Base-by-base conservation (phyloP, 2,329 filamentous ascomycete species). In the Gnomoniopsis smithogilvyi region DNA sequence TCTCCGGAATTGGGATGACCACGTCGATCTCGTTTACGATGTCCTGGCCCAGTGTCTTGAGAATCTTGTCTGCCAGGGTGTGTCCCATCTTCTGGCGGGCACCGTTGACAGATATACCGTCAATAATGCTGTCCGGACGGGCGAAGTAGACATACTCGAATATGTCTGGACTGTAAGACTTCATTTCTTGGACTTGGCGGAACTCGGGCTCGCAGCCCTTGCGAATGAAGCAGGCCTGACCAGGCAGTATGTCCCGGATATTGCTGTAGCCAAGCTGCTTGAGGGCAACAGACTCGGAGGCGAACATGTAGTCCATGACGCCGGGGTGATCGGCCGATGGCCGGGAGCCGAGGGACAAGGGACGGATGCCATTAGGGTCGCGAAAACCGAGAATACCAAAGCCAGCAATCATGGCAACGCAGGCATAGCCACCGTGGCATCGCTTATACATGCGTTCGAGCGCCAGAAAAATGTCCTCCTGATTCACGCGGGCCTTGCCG, bases 61-160 rank as follows among this genome's bases (percentile, higher is more conserved):
- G 80, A 65, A 96, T 85, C 51, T 84, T 89, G 63, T 90, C 82
- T 15, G 91, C 93, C 46, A 97, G 81, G 69, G 89, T 89, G 69
- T 84, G 80, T 49, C 92, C 92, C 93, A 96, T 96, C 66, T 91
- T 89, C 69, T 94, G 88, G 54, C 93, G 85, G 65, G 89, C 92
- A 65, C 87, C 85, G 69, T 96, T 87, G 26, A 97, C 90, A 58
- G 90, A 92, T 64, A 96, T 96, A 19, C 91, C 92, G 68, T 96
- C 92, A 59, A 96, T 94, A 65, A 87, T 80, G 0, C 85, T 88
- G 72, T 96, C 92, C 0, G 91, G 91, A 1, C 92, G 81, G 15
- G 91, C 88, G 67, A 96, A 92, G 76, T 96, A 96, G 59, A 96
- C 89, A 64, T 87, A 92, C 74, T 96, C 91, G 68, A 96, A 95